Evolutionary conservation across 1,284 basidiomycete species (phyloP).

Genomic region (Schizopora paradoxa): DNA sequence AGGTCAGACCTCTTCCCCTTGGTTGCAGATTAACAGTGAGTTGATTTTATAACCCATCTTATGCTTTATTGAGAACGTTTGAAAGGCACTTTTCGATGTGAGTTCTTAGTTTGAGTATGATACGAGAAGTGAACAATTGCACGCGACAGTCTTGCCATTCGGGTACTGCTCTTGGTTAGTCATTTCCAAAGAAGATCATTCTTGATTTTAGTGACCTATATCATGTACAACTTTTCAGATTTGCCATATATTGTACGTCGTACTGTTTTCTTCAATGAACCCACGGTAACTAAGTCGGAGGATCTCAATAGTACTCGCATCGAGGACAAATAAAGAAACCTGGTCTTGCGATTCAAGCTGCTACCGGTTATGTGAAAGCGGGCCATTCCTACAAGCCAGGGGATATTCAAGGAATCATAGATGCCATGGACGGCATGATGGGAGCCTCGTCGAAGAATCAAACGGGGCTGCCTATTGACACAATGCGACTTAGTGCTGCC

Average conservation of each 20-base stretch:
- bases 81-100: conserved; percentile 66
- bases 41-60: neutral
- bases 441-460: too few relatives aligned
- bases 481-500: conserved; percentile 31
- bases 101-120: conserved; percentile 21
- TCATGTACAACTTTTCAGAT: conserved; percentile 3
- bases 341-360: too few relatives aligned
- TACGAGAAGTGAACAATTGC: neutral
- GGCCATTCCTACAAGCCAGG: too few relatives aligned
- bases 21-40: conserved; percentile 68
- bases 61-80: neutral
- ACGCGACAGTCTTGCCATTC: conserved; percentile 24
- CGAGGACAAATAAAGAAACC: too few relatives aligned
- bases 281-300: neutral
- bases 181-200: neutral
- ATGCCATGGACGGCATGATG: too few relatives aligned
- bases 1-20: conserved; percentile 54
- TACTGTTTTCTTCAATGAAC: neutral
- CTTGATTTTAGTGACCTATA: neutral
- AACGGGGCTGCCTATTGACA: neutral
- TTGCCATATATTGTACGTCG: conserved; percentile 10
- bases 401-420: neutral
- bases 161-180: conserved; percentile 17
- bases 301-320: neutral
- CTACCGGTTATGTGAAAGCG: too few relatives aligned